Conservation (phyloP, 495 filamentous ascomycete genomes). For the Talaromyces trachyspermus region DNA sequence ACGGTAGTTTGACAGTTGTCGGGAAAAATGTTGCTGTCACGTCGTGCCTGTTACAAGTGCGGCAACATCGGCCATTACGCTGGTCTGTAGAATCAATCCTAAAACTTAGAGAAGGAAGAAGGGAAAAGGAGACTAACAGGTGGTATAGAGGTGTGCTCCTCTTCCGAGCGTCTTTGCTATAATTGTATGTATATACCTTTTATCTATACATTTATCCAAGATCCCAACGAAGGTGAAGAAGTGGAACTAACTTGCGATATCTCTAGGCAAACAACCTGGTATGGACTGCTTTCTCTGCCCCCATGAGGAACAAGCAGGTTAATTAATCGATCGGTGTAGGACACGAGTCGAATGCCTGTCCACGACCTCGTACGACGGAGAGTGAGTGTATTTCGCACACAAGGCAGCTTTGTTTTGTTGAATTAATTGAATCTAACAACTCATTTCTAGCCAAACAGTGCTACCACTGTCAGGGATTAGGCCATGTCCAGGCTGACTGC, state of each 20-base stretch:
- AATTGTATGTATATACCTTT: slow-evolving; percentile 76
- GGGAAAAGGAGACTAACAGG: slow-evolving; percentile 10
- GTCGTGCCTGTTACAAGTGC: slow-evolving; percentile 99
- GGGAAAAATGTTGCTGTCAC: slow-evolving; percentile 83
- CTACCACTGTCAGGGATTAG: slow-evolving; percentile 98
- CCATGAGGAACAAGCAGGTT: too few relatives aligned
- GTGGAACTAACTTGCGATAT: slow-evolving; percentile 11
- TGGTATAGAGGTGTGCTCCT: slow-evolving; percentile 80
- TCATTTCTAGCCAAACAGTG: slow-evolving; percentile 82
- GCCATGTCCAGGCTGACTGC: slow-evolving; percentile 98
- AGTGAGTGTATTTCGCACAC: slow-evolving; percentile 45
- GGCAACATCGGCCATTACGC: slow-evolving; percentile 99
- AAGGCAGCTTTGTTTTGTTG: background rate
- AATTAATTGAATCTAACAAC: slow-evolving; percentile 20
- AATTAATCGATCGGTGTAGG: too few relatives aligned
- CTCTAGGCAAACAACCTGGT: slow-evolving; percentile 78
- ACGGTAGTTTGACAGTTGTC: too few relatives aligned
- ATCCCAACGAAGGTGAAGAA: too few relatives aligned
- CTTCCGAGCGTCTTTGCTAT: slow-evolving; percentile 95
- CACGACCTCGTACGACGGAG: slow-evolving; percentile 91
- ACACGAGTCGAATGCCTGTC: slow-evolving; percentile 96
- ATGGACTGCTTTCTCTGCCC: too few relatives aligned
- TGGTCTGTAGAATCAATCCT: slow-evolving; percentile 40
- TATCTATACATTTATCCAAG: slow-evolving; percentile 4
- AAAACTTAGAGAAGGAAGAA: background rate